phyloP scores from a whole-genome alignment of 164 flowering plant species.

The Dillenia turbinata region DNA sequence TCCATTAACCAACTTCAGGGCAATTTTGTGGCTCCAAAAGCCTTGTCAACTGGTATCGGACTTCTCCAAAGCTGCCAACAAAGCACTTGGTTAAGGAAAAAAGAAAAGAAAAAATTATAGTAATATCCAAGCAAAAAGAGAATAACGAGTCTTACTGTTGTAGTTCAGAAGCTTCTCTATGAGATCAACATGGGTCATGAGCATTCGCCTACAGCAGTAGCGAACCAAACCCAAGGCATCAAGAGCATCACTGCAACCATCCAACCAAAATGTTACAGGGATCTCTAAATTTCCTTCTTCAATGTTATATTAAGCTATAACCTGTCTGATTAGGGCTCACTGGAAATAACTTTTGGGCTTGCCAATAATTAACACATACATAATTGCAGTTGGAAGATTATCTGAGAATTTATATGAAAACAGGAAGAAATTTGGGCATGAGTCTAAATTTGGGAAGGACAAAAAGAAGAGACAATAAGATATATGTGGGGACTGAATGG shows the following conservation, averaged over 20 bases:
- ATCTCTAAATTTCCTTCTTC: too few relatives aligned
- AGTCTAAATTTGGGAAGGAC: too few relatives aligned
- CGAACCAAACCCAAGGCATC: constrained; percentile 87
- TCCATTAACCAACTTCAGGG: too few relatives aligned
- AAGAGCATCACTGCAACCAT: constrained; percentile 76
- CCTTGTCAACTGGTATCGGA: constrained; percentile 37
- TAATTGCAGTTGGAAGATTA: too few relatives aligned
- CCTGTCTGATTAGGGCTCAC: too few relatives aligned
- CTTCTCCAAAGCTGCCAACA: constrained; percentile 56
- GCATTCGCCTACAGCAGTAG: constrained; percentile 90
- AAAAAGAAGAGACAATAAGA: too few relatives aligned
- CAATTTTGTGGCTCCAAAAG: not conserved
- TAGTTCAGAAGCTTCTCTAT: constrained; percentile 96
- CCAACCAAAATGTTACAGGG: not conserved
- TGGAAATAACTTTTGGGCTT: too few relatives aligned
- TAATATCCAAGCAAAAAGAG: constrained; percentile 5
- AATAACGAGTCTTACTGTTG: constrained; percentile 54
- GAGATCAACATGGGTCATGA: constrained; percentile 96
- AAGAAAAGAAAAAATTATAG: not conserved
- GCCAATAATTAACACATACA: too few relatives aligned
- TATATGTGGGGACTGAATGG: too few relatives aligned
- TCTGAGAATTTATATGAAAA: too few relatives aligned
- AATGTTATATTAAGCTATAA: too few relatives aligned
- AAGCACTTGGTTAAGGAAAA: constrained; percentile 7
- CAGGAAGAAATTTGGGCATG: too few relatives aligned